Evolutionary conservation across 768 basidiomycete genomes (phyloP), one percentile per base, ranked within the genome.

Genomic region (Candolleomyces eurysporus): DNA sequence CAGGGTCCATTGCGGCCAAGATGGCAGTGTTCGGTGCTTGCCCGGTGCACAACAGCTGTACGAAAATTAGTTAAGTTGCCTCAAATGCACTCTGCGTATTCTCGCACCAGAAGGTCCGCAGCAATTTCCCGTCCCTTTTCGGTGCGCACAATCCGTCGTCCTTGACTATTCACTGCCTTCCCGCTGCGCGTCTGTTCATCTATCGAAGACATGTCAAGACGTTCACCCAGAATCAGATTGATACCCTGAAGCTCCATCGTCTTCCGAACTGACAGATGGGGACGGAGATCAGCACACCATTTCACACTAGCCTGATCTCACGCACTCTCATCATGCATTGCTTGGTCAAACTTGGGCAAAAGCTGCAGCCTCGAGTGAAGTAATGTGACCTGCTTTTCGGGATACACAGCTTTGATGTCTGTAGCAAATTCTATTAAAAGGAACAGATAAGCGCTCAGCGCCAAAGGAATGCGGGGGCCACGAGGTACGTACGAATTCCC

Each of bases 1-100:
- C 60, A 3, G 75, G 68, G 66, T 83, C 79, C 73, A 83, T 75
- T 1, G 66, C 66, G 21, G 64, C 67, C 2, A 89, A 70, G 42
- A 87, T 64, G 1, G 65, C 67, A 0, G 85, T 84, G 67, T 88
- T 87, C 17, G 85, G 85, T 7, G 66, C 71, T 69, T 88, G 87
- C 8, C 87, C 87, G 0, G 85, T 87, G 64, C 86, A 87, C 1
- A 86, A 72, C 10, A 87, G 78, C 84, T 85, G 26, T 45, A 5
- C 19, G 46, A 16, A 22, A 26, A 14, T 40, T 9, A 60, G 49
- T 2, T 10, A 21, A 14, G 30, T 4, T 26, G 26, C 21, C 30
- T 14, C n/a, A 1, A 26, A 46, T 42, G 42, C 19, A 61, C n/a
- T 9, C 26, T 26, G 32, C 58, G 50, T 42, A 21, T 2, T 69